phyloP scores from a whole-genome alignment of 805 yeast genomes.

The Zygotorulaspora danielsina region DNA sequence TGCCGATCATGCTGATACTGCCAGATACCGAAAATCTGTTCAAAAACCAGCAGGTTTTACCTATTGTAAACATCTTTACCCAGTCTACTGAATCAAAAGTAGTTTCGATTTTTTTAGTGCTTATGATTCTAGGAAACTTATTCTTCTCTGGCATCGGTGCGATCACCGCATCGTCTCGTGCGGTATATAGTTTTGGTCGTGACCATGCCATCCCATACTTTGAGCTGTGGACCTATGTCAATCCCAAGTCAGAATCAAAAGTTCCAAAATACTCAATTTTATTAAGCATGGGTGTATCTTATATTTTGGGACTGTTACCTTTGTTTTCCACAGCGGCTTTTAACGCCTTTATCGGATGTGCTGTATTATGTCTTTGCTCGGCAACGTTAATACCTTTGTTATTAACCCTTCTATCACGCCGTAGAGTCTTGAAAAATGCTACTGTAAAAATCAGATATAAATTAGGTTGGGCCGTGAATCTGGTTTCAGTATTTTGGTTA shows the following conservation, averaged over 20 bases:
- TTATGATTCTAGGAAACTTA: constrained; percentile 64
- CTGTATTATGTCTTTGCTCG: constrained; percentile 67
- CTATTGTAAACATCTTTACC: constrained; percentile 73
- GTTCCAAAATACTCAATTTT: constrained; percentile 70
- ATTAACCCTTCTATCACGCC: constrained; percentile 53
- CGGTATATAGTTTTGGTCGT: constrained; percentile 78
- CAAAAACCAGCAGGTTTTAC: constrained; percentile 63
- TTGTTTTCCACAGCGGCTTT: constrained; percentile 69
- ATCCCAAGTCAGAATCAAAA: constrained; percentile 47
- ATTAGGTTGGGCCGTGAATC: constrained; percentile 61
- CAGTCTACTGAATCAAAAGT: constrained; percentile 62
- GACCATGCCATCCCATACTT: constrained; percentile 74
- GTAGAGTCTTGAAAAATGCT: constrained; percentile 62
- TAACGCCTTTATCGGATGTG: constrained; percentile 79
- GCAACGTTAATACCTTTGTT: constrained; percentile 76
- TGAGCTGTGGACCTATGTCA: constrained; percentile 61
- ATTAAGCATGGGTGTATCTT: constrained; percentile 59
- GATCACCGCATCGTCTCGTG: constrained; percentile 74
- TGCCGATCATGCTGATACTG: constrained; percentile 66
- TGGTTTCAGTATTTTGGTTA: constrained; percentile 58
- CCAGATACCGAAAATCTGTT: constrained; percentile 59
- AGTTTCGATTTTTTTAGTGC: constrained; percentile 63
- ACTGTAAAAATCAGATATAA: constrained; percentile 56
- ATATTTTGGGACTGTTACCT: constrained; percentile 58
- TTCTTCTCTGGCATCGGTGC: constrained; percentile 76